Evolutionary conservation across 495 filamentous ascomycete genomes (phyloP).

Genomic region (Talaromyces trachyspermus): DNA sequence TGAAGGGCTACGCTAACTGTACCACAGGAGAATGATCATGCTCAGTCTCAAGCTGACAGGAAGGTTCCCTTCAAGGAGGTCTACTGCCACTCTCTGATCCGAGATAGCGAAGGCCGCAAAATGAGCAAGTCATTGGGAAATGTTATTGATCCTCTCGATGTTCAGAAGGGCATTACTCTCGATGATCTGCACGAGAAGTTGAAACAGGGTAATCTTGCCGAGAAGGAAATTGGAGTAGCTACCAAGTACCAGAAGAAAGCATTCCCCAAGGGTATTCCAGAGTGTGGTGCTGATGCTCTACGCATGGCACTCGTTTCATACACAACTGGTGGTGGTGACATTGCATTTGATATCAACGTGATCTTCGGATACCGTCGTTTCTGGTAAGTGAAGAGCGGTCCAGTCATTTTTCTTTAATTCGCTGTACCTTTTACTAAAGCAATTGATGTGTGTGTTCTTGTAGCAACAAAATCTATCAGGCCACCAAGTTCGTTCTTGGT

Average conservation of each 20-base stretch:
- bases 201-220: constrained; percentile 54
- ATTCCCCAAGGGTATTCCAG: constrained; percentile 74
- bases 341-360: constrained; percentile 76
- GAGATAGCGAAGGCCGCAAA: constrained; percentile 73
- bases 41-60: constrained; percentile 69
- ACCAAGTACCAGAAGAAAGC: constrained; percentile 72
- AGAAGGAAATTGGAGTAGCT: constrained; percentile 64
- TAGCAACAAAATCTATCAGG: constrained; percentile 87
- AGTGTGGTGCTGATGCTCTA: constrained; percentile 81
- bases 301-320: constrained; percentile 76
- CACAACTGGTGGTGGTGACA: constrained; percentile 77
- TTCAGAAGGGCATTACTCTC: constrained; percentile 66
- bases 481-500: constrained; percentile 78
- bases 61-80: constrained; percentile 71
- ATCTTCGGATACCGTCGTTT: constrained; percentile 80
- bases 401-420: neutral
- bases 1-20: constrained; percentile 56
- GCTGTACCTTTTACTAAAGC: neutral
- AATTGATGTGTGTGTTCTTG: too few species aligned
- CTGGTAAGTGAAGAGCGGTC: constrained; percentile 25
- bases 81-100: constrained; percentile 69
- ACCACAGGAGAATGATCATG: constrained; percentile 64
- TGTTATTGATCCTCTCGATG: constrained; percentile 74
- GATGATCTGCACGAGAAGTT: constrained; percentile 64
- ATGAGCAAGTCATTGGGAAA: constrained; percentile 84